Evolutionary conservation across 1,284 basidiomycete species (phyloP).

Genomic region (Boletellus sp.): DNA sequence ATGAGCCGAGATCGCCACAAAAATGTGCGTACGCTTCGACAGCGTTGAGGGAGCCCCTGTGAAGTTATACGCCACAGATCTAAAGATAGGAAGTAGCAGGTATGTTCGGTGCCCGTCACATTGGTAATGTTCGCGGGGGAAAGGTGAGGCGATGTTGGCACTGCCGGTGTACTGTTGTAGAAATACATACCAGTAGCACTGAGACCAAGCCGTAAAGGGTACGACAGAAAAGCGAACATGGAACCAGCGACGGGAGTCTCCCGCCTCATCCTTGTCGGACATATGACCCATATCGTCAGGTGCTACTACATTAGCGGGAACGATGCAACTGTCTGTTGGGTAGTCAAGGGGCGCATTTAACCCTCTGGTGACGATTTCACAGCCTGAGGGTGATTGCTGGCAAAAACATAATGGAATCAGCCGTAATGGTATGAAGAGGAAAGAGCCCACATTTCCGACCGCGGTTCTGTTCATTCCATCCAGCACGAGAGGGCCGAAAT

Average conservation of each 20-base stretch:
- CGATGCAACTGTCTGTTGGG: slow-evolving; percentile 56
- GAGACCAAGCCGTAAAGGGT: slow-evolving; percentile 36
- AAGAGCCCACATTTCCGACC: slow-evolving; percentile 41
- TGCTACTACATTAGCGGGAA: slow-evolving; percentile 60
- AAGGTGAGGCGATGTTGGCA: slow-evolving; percentile 26
- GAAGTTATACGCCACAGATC: background rate
- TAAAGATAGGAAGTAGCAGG: background rate
- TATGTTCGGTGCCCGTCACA: slow-evolving; percentile 33
- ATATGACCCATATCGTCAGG: slow-evolving; percentile 46
- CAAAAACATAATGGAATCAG: background rate
- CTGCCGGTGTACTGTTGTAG: background rate
- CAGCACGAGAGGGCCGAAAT: slow-evolving; percentile 57
- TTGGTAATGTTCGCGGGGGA: slow-evolving; percentile 40
- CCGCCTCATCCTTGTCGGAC: slow-evolving; percentile 17
- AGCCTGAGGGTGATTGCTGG: slow-evolving; percentile 60
- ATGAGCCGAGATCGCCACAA: slow-evolving; percentile 2
- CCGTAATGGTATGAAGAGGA: background rate
- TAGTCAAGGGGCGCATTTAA: slow-evolving; percentile 53
- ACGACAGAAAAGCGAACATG: slow-evolving; percentile 54
- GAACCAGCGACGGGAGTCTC: slow-evolving; percentile 64
- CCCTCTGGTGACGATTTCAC: slow-evolving; percentile 75
- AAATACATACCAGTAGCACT: background rate
- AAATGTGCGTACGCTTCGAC: slow-evolving; percentile 4
- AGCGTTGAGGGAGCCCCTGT: slow-evolving; percentile 1
- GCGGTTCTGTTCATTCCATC: slow-evolving; percentile 40